Percentiles rank a stretch among this genome's conserved stretches.
phyloP scores from a whole-genome alignment of 352 stramenopile genomes.

The Phytophthora podocarpi region DNA sequence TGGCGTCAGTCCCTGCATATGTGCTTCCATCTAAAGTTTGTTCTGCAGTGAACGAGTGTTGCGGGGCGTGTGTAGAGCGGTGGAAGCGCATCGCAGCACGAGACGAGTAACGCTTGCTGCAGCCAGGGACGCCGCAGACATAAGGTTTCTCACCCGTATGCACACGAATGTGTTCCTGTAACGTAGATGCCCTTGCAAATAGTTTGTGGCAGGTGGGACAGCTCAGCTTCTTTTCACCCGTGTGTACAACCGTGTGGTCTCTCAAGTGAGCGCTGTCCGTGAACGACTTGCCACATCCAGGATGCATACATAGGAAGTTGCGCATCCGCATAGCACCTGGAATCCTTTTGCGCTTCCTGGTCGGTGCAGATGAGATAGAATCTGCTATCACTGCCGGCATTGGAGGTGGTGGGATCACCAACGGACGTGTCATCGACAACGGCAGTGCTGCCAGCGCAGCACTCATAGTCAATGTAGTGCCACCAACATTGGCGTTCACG shows the following conservation, averaged over 20 bases:
- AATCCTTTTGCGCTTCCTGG: conserved; percentile 50
- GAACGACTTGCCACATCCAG: conserved; percentile 72
- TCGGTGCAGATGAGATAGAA: not conserved
- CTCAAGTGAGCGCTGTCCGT: conserved; percentile 69
- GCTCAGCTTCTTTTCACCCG: conserved; percentile 64
- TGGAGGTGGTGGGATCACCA: conserved; percentile 18
- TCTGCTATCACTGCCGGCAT: conserved; percentile 2
- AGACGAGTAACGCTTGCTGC: conserved; percentile 71
- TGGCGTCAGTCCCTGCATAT: not conserved
- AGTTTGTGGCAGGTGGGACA: conserved; percentile 52
- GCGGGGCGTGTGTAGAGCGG: conserved; percentile 37
- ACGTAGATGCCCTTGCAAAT: conserved; percentile 59
- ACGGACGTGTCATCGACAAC: conserved; percentile 6
- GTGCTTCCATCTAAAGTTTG: not conserved
- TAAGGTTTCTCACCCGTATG: conserved; percentile 81
- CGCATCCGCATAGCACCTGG: conserved; percentile 53
- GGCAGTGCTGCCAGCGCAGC: conserved; percentile 10
- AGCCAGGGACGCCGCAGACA: conserved; percentile 50
- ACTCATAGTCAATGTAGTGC: conserved; percentile 15
- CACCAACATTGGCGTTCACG: not conserved
- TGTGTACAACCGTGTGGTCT: conserved; percentile 79
- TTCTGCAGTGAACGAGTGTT: not conserved
- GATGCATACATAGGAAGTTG: conserved; percentile 75
- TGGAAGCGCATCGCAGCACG: conserved; percentile 70
- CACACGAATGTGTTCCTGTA: conserved; percentile 70